Conservation (phyloP, 441 rosid species). For the Erysimum pusillum region DNA sequence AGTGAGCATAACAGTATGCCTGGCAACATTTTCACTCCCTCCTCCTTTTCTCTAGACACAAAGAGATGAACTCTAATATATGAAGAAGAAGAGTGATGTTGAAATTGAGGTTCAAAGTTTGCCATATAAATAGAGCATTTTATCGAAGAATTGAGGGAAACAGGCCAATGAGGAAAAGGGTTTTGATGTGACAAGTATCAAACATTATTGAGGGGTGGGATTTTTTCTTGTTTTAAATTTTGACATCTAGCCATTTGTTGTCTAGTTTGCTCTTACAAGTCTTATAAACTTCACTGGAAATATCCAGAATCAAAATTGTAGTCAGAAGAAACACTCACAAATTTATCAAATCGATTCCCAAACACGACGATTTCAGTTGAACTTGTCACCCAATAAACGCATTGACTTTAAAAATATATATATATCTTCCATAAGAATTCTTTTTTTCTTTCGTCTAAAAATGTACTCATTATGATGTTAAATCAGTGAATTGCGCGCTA, state of each 20-base stretch:
- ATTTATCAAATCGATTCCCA: not conserved
- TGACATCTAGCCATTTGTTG: slow-evolving; percentile 39
- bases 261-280: slow-evolving; percentile 29
- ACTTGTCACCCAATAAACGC: not conserved
- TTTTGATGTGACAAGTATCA: slow-evolving; percentile 47
- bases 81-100: slow-evolving; percentile 18
- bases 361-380: not conserved
- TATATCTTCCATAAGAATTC: not conserved
- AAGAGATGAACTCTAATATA: not conserved
- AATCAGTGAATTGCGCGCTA: not conserved
- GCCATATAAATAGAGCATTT: slow-evolving; percentile 32
- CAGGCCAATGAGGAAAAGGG: slow-evolving; percentile 23
- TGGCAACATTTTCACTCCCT: slow-evolving; percentile 57
- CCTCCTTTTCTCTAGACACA: not conserved
- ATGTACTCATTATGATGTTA: too few relatives aligned
- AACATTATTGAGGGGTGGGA: slow-evolving; percentile 25
- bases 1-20: slow-evolving; percentile 66
- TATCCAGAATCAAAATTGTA: slow-evolving; percentile 11
- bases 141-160: not conserved
- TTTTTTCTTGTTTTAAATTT: slow-evolving; percentile 11
- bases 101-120: slow-evolving; percentile 23
- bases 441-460: too few relatives aligned
- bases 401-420: not conserved
- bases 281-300: not conserved
- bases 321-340: not conserved